Percentiles rank a stretch among this genome's conserved stretches.
Evolutionary conservation across 768 basidiomycete species (phyloP).

Genomic region (Xerocomellus dryophilus): DNA sequence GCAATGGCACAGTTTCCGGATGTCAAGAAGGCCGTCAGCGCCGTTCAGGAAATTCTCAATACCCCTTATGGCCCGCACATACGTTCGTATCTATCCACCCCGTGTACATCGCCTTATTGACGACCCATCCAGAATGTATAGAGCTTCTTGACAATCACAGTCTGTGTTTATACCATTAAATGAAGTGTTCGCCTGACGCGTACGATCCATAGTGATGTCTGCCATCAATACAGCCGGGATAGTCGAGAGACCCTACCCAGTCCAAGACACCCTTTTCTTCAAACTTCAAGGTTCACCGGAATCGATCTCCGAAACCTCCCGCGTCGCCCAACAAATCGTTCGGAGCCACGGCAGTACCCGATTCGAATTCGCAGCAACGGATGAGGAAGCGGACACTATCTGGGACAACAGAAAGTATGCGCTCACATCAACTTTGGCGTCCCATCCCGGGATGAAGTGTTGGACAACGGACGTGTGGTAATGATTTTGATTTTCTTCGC

Average conservation of each 20-base stretch:
- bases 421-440: slow-evolving; percentile 64
- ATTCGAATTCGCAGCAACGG: slow-evolving; percentile 71
- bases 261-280: slow-evolving; percentile 82
- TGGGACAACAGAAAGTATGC: slow-evolving; percentile 90
- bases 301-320: slow-evolving; percentile 56
- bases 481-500: slow-evolving; percentile 1
- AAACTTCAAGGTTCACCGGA: slow-evolving; percentile 79
- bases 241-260: slow-evolving; percentile 58
- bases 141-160: slow-evolving; percentile 81
- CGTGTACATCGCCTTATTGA: neutral
- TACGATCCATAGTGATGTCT: slow-evolving; percentile 55
- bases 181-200: neutral
- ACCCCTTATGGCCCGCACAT: slow-evolving; percentile 67
- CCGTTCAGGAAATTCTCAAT: slow-evolving; percentile 78
- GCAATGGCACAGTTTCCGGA: slow-evolving; percentile 85
- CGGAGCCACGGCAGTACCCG: slow-evolving; percentile 62
- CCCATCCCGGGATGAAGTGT: slow-evolving; percentile 58
- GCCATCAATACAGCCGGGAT: slow-evolving; percentile 71
- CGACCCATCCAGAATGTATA: slow-evolving; percentile 62
- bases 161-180: slow-evolving; percentile 27
- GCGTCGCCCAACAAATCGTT: slow-evolving; percentile 57
- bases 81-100: slow-evolving; percentile 44
- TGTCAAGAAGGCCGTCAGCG: slow-evolving; percentile 72
- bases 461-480: slow-evolving; percentile 95
- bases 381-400: slow-evolving; percentile 70